Conservation (phyloP, 1,139 yeast species). For the Debaryomycetaceae sp. region DNA sequence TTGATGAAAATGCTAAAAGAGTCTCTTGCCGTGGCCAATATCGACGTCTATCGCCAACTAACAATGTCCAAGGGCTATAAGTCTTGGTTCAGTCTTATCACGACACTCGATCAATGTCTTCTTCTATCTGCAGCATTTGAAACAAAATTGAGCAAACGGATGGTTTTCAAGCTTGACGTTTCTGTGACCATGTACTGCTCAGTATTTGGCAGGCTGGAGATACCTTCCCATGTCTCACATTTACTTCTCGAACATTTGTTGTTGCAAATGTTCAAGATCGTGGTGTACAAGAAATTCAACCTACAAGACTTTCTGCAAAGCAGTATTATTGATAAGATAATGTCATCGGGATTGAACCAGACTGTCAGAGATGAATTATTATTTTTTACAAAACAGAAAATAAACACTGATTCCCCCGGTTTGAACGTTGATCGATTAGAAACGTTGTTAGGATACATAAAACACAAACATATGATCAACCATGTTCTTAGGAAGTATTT, state of each 20-base stretch:
- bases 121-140: slow-evolving; percentile 3
- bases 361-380: slow-evolving; percentile 3
- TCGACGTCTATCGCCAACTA: neutral
- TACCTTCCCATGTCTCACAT: neutral
- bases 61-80: neutral
- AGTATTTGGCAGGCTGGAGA: neutral
- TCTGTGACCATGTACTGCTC: slow-evolving; percentile 1
- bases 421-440: slow-evolving; percentile 1
- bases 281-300: neutral
- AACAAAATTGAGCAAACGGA: neutral
- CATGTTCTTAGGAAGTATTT: slow-evolving; percentile 3
- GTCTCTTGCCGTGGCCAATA: neutral
- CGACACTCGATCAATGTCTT: slow-evolving; percentile 7
- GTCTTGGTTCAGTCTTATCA: slow-evolving; percentile 1
- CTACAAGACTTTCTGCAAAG: neutral
- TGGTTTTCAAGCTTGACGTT: slow-evolving; percentile 1
- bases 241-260: neutral
- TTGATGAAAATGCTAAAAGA: neutral
- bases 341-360: neutral
- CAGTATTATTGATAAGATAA: neutral
- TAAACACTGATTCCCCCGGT: slow-evolving; percentile 1
- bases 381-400: neutral
- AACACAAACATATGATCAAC: slow-evolving; percentile 1
- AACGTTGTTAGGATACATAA: neutral
- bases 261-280: neutral